phyloP scores from a whole-genome alignment of 805 yeast genomes.

The Metschnikowia colocasiae region DNA sequence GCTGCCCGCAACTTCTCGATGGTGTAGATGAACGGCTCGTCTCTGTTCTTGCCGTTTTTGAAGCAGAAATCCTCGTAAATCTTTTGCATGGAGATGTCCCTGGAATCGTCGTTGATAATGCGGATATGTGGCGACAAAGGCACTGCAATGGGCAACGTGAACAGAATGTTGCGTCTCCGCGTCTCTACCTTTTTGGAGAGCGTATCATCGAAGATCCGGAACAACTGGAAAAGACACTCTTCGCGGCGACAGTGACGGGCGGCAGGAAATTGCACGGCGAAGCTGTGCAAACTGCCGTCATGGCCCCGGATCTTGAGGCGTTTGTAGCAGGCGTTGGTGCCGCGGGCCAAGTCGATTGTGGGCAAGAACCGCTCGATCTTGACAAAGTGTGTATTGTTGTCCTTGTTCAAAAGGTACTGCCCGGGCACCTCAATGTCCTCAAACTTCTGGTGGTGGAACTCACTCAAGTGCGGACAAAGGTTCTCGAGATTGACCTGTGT shows the following conservation, averaged over 20 bases:
- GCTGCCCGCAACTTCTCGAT: conserved; percentile 87
- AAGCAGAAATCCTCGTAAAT: conserved; percentile 87
- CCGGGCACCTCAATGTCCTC: conserved; percentile 98
- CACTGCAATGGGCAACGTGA: conserved; percentile 86
- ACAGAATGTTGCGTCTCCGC: conserved; percentile 76
- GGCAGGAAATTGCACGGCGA: conserved; percentile 96
- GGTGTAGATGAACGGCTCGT: conserved; percentile 85
- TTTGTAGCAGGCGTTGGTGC: conserved; percentile 86
- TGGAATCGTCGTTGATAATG: conserved; percentile 75
- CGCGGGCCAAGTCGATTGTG: conserved; percentile 80
- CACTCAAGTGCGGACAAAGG: conserved; percentile 90
- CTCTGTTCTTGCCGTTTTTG: conserved; percentile 67
- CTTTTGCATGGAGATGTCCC: conserved; percentile 71
- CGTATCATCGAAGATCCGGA: conserved; percentile 82
- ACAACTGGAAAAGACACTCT: conserved; percentile 88
- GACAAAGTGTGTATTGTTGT: conserved; percentile 82
- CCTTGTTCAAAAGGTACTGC: conserved; percentile 85
- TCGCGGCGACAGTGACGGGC: conserved; percentile 97
- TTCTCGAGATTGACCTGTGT: conserved; percentile 79
- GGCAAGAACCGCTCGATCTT: conserved; percentile 93
- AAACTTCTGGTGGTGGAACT: conserved; percentile 96
- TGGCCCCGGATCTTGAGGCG: conserved; percentile 87
- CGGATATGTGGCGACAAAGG: conserved; percentile 95
- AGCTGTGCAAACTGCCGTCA: conserved; percentile 87
- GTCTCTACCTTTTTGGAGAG: conserved; percentile 80